Base-by-base conservation (phyloP, 148 eudicot species). In the Rheum nobile region DNA sequence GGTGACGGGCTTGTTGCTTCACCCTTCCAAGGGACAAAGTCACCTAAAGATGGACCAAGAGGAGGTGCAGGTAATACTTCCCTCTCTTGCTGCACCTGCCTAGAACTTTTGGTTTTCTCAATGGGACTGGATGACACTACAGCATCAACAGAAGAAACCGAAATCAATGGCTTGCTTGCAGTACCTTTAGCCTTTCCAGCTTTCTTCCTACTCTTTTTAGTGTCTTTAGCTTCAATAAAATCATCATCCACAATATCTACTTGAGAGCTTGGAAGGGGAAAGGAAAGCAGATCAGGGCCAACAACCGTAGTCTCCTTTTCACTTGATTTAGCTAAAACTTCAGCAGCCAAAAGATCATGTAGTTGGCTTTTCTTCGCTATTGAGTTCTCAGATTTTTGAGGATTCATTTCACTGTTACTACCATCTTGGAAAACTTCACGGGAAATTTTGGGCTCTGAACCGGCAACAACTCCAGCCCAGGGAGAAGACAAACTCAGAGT, bases 201-300 rank as follows among this genome's bases (percentile, higher is more conserved):
- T 86, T 88, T 96, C 82, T 90, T 96, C 38, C 99, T 94, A 75
- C 86, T 86, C 87, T 86, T 96, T 82, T 92, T 96, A 21, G 90
- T 86, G 46, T 90, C 99, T 86, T 96, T 96, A 50, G 97, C 94
- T 79, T 92, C 94, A 68, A 92, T 92, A 69, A 95, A 96, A 80
- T 78, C 86, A 76, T 78, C 91, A 80, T 88, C 86, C 44, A 81
- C 69, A 21, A 38, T 48, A 73, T 88, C 84, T 42, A 55, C 22
- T 67, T 85, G 85, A 12, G 75, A 57, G 75, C 77, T 73, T 68
- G 55, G 63, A 72, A 76, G 37, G 2, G 93, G 75, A 29, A 78
- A 75, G 31, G 86, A 71, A 37, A 88, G 82, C 31, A 74, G 81
- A 67, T 41, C 74, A 71, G 71, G 46, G 69, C 68, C 74, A 77